Evolutionary conservation across 2,329 filamentous ascomycete species (phyloP), one percentile per base, ranked within the genome.

Genomic region (Zymoseptoria passerinii): DNA sequence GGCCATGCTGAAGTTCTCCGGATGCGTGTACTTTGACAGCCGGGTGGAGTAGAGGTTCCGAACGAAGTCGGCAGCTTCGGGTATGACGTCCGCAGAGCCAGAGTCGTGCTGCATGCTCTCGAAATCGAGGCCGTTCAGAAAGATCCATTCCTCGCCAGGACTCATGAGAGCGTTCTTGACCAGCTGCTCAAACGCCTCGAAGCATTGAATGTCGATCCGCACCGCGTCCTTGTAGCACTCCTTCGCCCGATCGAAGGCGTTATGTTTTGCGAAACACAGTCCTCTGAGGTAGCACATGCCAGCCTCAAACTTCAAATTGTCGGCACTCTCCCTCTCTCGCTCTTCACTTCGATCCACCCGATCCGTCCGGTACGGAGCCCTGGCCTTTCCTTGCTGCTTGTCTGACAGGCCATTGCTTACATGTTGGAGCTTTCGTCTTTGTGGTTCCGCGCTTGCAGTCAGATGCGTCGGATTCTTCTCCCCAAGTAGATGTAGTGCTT

Each of bases 151-250:
- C 73, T 96, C 92, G 40, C 89, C 86, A 0, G 92, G 91, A 20
- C 84, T 84, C 83, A 99, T 88, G 61, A 99, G 81, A 19, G 89
- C 89, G 76, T 99, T 99, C 76, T 91, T 90, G 86, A 97, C 96
- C 57, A 99, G 82, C 77, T 97, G 92, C 68, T 96, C 92, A 70
- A 99, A 97, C 0, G 94, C 94, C 74, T 99, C 94, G 71, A 96
- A 97, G 75, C 94, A 99, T 73, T 96, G 92, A 3, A 97, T 92
- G 71, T 99, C 94, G 69, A 99, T 96, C 61, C 89, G 85, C 51
- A 97, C 91, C 1, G 94, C 94, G 68, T 95, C 90, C 77, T 96
- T 97, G 80, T 97, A 99, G 76, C 94, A 97, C 68, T 97, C 92
- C 73, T 96, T 96, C 55, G 94, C 94, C 35, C 91, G 86, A 72